Conservation (phyloP, 352 stramenopile species). For the Phytopythium kandeliae region DNA sequence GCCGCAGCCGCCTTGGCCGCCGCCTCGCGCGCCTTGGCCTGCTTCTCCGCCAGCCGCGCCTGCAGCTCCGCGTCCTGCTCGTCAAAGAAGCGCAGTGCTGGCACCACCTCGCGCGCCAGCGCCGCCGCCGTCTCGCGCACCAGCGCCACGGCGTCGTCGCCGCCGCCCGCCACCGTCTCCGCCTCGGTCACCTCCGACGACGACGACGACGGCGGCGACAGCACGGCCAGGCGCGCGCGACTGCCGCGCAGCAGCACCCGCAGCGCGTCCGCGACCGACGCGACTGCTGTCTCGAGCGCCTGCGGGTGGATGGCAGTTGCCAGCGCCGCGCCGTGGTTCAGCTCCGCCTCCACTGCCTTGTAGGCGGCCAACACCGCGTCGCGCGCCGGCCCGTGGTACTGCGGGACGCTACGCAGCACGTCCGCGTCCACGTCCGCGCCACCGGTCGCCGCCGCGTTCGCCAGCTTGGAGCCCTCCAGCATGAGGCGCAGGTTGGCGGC, state of each 20-base stretch:
- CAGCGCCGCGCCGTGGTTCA: conserved; percentile 39
- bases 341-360: conserved; percentile 71
- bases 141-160: conserved; percentile 30
- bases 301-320: conserved; percentile 49
- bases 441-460: conserved; percentile 46
- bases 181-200: not conserved
- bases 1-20: conserved; percentile 65
- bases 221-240: conserved; percentile 39
- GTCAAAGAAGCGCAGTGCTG: conserved; percentile 51
- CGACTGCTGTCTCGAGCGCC: conserved; percentile 53
- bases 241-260: conserved; percentile 49
- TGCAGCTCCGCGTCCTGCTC: conserved; percentile 57
- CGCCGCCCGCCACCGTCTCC: conserved; percentile 5
- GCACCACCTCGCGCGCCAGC: conserved; percentile 40
- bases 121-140: conserved; percentile 34
- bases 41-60: conserved; percentile 44
- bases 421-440: conserved; percentile 30
- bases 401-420: conserved; percentile 59
- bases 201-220: conserved; percentile 5
- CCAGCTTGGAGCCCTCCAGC: conserved; percentile 84
- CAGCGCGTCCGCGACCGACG: conserved; percentile 44
- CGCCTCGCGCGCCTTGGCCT: conserved; percentile 55
- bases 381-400: conserved; percentile 78
- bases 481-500: conserved; percentile 83
- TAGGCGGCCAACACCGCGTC: conserved; percentile 57